These are phyloP conservation scores for Hevea brasiliensis DNA, from an alignment of 345 rosid genomes.

Conservation along the genomic window DNA sequence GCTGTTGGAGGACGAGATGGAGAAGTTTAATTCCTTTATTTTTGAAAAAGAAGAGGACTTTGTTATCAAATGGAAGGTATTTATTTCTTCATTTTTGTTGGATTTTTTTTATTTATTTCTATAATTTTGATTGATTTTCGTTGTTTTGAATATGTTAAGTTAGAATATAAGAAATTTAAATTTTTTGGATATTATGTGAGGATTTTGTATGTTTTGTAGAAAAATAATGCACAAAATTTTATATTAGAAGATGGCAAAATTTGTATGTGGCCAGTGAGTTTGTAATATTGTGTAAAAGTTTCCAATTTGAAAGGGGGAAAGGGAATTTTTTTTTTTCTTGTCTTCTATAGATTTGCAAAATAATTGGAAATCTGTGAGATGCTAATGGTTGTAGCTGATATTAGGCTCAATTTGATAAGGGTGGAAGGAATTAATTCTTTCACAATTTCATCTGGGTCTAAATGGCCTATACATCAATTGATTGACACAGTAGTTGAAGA, in stretches of 20 bases:
- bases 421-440: no score
- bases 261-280: background rate
- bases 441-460: background rate
- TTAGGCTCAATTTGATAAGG: no score
- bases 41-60: slow-evolving; percentile 95
- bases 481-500: background rate
- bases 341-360: no score
- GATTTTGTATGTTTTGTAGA: background rate
- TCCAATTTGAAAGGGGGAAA: background rate
- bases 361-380: background rate
- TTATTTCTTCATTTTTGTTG: background rate
- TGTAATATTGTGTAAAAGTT: background rate
- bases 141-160: background rate
- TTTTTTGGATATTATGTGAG: background rate
- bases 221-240: background rate
- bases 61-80: slow-evolving; percentile 85
- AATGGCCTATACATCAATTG: background rate
- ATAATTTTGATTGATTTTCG: background rate
- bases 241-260: background rate
- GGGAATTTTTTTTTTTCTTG: no score
- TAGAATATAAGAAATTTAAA: background rate
- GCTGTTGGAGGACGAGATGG: slow-evolving; percentile 79
- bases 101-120: slow-evolving; percentile 18
- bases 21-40: slow-evolving; percentile 86
- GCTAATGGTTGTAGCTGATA: no score